Evolutionary conservation across 2,329 filamentous ascomycete genomes (phyloP).

Genomic region (Fusarium continuum): DNA sequence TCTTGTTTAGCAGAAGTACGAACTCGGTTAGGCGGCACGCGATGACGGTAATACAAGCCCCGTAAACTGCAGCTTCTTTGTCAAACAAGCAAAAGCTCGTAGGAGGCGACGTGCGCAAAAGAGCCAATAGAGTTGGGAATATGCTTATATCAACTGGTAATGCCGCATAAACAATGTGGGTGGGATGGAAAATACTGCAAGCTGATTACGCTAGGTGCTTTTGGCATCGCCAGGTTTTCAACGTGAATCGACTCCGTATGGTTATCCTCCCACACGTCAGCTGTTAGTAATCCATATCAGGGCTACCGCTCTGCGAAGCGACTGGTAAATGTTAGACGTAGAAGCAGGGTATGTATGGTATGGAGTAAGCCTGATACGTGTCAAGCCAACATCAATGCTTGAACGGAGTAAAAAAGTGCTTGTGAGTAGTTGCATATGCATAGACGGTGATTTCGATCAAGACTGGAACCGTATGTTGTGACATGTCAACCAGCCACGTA

Average conservation of each 20-base stretch:
- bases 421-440: not conserved
- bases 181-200: not conserved
- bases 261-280: not conserved
- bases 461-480: not conserved
- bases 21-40: constrained; percentile 10
- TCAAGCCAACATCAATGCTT: not conserved
- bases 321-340: not conserved
- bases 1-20: not conserved
- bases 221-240: not conserved
- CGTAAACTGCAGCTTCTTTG: not conserved
- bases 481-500: constrained; percentile 4
- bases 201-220: constrained; percentile 1
- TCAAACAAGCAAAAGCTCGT: not conserved
- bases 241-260: not conserved
- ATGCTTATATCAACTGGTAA: constrained; percentile 4
- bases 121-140: not conserved
- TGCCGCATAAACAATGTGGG: constrained; percentile 5
- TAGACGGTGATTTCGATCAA: not conserved
- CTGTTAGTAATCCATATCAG: not conserved
- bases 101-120: not conserved
- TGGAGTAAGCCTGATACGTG: not conserved
- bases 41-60: constrained; percentile 10
- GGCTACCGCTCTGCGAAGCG: not conserved
- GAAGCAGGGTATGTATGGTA: not conserved
- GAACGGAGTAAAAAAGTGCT: not conserved